Conservation (phyloP, 169 alveolate species). For the Hammondia hammondi region DNA sequence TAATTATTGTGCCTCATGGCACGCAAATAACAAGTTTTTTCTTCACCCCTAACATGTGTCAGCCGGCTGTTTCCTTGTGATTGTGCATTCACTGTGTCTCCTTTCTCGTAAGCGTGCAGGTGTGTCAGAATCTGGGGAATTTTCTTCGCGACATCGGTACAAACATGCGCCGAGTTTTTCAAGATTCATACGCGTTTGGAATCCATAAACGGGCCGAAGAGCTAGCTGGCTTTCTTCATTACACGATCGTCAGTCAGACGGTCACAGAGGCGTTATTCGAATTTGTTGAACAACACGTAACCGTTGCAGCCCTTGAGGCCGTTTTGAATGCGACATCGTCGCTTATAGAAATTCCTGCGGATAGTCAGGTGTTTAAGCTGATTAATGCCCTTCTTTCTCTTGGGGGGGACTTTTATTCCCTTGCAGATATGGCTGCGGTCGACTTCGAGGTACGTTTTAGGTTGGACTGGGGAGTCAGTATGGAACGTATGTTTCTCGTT, state of each 20-base stretch:
- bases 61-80: too few relatives aligned
- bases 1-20: too few relatives aligned
- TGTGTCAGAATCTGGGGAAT: slow-evolving; percentile 38
- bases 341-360: not conserved
- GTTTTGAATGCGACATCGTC: slow-evolving; percentile 16
- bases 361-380: slow-evolving; percentile 15
- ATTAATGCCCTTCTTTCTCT: slow-evolving; percentile 18
- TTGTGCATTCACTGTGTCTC: too few relatives aligned
- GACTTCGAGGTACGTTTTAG: slow-evolving; percentile 12
- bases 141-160: slow-evolving; percentile 3
- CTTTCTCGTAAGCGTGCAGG: slow-evolving; percentile 9
- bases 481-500: not conserved
- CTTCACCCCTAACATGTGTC: too few relatives aligned
- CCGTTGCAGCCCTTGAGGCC: slow-evolving; percentile 27
- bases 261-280: slow-evolving; percentile 11
- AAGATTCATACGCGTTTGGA: not conserved
- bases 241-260: not conserved
- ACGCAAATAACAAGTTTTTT: too few relatives aligned
- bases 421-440: not conserved
- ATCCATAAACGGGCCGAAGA: slow-evolving; percentile 8
- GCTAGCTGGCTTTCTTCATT: not conserved
- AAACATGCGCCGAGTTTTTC: not conserved
- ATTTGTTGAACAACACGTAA: slow-evolving; percentile 24
- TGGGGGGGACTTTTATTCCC: slow-evolving; percentile 18
- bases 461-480: not conserved